Evolutionary conservation across 306 rosid species (phyloP).

Genomic region (Delonix regia): DNA sequence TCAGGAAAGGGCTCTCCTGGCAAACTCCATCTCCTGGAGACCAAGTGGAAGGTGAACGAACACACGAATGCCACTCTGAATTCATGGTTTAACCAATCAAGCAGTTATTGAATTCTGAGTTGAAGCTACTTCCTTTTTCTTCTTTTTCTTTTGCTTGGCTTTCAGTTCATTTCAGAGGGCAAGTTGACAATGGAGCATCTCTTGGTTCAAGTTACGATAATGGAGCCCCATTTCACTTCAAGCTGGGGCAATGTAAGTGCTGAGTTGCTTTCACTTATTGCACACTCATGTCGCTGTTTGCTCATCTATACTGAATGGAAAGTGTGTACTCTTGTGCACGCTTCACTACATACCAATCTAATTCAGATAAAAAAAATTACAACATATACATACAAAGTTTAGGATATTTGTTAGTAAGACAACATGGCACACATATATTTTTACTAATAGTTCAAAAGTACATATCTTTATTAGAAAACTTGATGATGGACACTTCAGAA

Average conservation of each 20-base stretch:
- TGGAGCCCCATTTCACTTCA: constrained; percentile 57
- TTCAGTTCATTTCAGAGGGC: constrained; percentile 61
- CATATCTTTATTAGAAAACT: too few relatives aligned
- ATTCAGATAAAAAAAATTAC: neutral
- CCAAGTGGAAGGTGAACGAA: constrained; percentile 54
- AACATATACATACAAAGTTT: too few relatives aligned
- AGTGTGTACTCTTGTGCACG: neutral
- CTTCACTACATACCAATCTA: neutral
- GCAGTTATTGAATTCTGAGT: constrained; percentile 7
- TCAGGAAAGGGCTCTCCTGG: constrained; percentile 58
- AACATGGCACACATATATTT: too few relatives aligned
- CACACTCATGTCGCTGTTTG: neutral
- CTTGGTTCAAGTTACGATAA: constrained; percentile 47
- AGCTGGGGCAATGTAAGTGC: constrained; percentile 61
- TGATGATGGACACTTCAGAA: too few relatives aligned
- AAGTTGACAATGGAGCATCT: constrained; percentile 49
- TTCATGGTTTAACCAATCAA: neutral
- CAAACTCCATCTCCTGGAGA: constrained; percentile 70
- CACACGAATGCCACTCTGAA: neutral
- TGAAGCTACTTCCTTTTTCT: neutral
- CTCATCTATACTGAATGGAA: neutral
- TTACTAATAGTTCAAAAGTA: too few relatives aligned
- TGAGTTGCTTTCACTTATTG: neutral
- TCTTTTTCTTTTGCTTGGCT: neutral
- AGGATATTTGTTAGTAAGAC: too few relatives aligned